These are phyloP conservation scores for Salmacisia buchloeana DNA, from an alignment of 1,284 basidiomycete species.

Conservation along the genomic window DNA sequence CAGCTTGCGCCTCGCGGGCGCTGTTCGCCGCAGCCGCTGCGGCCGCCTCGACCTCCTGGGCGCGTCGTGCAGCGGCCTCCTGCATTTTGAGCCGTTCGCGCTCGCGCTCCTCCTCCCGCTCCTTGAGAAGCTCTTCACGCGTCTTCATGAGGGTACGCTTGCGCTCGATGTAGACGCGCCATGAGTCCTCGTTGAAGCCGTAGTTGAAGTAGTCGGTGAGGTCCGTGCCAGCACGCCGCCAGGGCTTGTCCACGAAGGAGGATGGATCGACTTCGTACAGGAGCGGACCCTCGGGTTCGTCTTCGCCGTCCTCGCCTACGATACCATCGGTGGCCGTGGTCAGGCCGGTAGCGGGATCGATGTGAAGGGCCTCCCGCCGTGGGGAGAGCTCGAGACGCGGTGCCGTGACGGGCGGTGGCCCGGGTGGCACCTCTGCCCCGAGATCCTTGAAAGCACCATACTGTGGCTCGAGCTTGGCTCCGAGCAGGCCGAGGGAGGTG, in stretches of 20 bases:
- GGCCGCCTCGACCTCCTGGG: not conserved
- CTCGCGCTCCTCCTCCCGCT: slow-evolving; percentile 12
- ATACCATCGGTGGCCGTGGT: slow-evolving; percentile 47
- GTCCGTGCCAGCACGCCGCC: slow-evolving; percentile 87
- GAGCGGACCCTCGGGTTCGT: slow-evolving; percentile 62
- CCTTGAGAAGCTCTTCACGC: slow-evolving; percentile 57
- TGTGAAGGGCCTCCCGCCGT: slow-evolving; percentile 30
- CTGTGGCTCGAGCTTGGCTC: slow-evolving; percentile 3
- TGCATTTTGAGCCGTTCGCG: not conserved
- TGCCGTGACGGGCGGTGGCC: slow-evolving; percentile 42
- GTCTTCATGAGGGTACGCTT: slow-evolving; percentile 73
- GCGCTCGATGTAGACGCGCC: slow-evolving; percentile 84
- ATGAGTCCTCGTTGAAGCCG: slow-evolving; percentile 93
- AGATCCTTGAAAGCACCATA: not conserved
- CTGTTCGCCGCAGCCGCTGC: not conserved
- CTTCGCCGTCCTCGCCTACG: slow-evolving; percentile 39
- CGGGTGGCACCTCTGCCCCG: slow-evolving; percentile 17
- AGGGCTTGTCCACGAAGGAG: slow-evolving; percentile 72
- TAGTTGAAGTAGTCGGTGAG: slow-evolving; percentile 99
- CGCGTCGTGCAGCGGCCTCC: not conserved
- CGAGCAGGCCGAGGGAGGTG: not conserved
- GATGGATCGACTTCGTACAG: slow-evolving; percentile 83
- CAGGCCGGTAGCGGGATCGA: slow-evolving; percentile 40
- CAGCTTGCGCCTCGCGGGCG: slow-evolving; percentile 3
- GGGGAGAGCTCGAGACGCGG: slow-evolving; percentile 34